These are phyloP conservation scores for Rhizophagus sp. DNA, from an alignment of 192 early-diverging fungal species.

Conservation along the genomic window DNA sequence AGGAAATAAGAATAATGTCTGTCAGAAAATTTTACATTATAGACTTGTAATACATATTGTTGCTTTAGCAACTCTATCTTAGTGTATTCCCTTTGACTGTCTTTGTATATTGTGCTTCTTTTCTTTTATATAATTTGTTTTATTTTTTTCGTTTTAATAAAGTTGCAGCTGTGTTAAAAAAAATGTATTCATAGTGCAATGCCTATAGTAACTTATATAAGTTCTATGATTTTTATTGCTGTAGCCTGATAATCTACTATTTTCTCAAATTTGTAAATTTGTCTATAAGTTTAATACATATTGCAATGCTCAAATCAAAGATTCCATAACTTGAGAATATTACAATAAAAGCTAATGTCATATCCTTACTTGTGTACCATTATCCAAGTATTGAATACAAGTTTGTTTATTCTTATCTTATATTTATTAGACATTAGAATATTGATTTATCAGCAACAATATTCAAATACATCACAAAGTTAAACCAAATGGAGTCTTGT, in stretches of 20 bases:
- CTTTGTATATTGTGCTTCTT: no score
- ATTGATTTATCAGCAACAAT: neutral
- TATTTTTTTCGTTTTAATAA: no score
- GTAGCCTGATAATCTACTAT: neutral
- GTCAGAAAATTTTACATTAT: no score
- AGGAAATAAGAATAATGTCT: no score
- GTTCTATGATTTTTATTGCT: neutral
- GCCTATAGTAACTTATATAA: neutral
- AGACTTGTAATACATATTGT: no score
- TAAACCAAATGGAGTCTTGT: no score
- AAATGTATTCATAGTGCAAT: no score
- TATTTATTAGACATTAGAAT: neutral
- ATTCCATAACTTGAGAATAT: neutral
- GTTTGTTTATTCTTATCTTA: neutral
- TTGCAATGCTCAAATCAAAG: neutral
- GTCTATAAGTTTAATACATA: constrained; percentile 4
- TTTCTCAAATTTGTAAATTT: constrained; percentile 19
- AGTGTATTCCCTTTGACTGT: no score
- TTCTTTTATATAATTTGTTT: no score
- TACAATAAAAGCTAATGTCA: neutral
- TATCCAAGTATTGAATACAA: neutral
- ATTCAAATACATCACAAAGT: no score
- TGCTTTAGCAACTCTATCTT: no score
- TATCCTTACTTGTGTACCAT: neutral
- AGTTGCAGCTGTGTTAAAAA: no score